These are phyloP conservation scores for Haplosporangium gracile DNA, from an alignment of 192 early-diverging fungal species.

Conservation along the genomic window DNA sequence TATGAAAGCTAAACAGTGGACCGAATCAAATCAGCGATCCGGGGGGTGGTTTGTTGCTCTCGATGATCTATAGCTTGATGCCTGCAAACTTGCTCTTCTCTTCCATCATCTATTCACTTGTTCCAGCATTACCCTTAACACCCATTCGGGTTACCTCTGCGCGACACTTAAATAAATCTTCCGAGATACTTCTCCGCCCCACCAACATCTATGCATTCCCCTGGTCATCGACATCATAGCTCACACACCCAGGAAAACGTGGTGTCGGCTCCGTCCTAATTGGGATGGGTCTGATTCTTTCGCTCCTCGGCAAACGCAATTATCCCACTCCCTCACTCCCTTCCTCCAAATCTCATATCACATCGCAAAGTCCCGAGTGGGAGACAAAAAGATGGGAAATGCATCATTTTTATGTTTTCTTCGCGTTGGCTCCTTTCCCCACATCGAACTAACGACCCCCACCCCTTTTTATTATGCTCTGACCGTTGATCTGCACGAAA, in stretches of 20 bases:
- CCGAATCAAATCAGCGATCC: background rate
- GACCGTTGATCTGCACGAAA: background rate
- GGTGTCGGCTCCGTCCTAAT: conserved; percentile 7
- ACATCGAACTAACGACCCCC: background rate
- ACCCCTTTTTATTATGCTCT: no score
- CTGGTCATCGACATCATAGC: background rate
- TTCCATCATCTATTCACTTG: background rate
- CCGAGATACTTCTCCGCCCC: conserved; percentile 1
- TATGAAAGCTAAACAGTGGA: background rate
- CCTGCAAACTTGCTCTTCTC: background rate
- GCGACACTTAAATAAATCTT: no score
- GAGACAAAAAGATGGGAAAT: background rate
- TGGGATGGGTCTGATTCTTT: background rate
- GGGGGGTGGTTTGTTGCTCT: background rate
- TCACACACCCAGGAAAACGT: conserved; percentile 4
- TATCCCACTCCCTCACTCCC: background rate
- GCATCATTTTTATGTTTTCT: background rate
- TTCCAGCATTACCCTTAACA: background rate
- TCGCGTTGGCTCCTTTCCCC: conserved; percentile 16
- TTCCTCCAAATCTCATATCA: background rate
- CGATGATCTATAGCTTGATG: background rate
- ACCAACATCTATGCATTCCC: background rate
- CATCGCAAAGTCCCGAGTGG: background rate
- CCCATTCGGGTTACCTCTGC: background rate
- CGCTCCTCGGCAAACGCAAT: conserved; percentile 3